These are phyloP conservation scores for Marvania coccoides DNA, from an alignment of 139 green algal species.

Conservation along the genomic window DNA sequence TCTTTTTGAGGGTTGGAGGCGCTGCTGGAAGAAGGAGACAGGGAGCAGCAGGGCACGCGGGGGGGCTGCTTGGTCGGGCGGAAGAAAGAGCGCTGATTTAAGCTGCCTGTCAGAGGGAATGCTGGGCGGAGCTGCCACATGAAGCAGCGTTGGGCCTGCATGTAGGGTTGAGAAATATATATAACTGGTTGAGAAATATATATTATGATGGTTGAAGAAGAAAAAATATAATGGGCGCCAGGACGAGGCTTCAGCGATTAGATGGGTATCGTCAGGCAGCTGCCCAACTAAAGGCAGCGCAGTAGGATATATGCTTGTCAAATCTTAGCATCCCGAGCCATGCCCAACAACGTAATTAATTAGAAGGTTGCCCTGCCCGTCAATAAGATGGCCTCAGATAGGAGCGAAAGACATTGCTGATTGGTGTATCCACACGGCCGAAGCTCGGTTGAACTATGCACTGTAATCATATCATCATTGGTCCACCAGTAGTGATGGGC, in stretches of 20 bases:
- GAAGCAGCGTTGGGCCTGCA: too few species aligned
- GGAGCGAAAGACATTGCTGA: conserved; percentile 39
- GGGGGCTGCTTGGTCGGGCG: too few species aligned
- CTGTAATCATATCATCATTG: conserved; percentile 30
- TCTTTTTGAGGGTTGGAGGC: too few species aligned
- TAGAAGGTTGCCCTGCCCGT: background rate
- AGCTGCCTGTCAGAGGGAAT: too few species aligned
- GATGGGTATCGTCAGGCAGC: background rate
- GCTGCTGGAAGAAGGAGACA: too few species aligned
- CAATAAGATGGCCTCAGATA: conserved; percentile 25
- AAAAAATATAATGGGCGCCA: background rate
- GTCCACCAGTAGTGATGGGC: background rate
- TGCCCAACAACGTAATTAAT: background rate
- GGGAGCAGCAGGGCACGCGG: too few species aligned
- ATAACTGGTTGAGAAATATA: too few species aligned
- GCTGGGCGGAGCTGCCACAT: too few species aligned
- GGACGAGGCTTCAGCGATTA: background rate
- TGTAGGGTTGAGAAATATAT: too few species aligned
- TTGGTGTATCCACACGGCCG: conserved; percentile 7
- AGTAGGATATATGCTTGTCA: conserved; percentile 44
- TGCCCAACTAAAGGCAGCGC: background rate
- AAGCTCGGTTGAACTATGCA: conserved; percentile 43
- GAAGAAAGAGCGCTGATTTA: too few species aligned
- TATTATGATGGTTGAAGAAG: too few species aligned
- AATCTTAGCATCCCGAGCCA: conserved; percentile 11